Evolutionary conservation across 371 early-diverging fungal species (phyloP).

Genomic region (Gilbertella persicaria): DNA sequence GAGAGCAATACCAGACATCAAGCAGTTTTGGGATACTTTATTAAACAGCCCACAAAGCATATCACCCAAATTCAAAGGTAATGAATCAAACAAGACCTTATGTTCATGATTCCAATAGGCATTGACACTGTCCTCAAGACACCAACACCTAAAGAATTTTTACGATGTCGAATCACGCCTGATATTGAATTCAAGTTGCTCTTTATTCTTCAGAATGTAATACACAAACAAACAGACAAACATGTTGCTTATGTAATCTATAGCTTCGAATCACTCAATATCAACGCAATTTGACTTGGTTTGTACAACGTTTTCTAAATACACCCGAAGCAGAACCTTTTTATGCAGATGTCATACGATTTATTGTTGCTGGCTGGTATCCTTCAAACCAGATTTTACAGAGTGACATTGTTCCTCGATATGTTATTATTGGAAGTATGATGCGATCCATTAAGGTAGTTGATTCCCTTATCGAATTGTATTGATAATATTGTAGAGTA

Average conservation of each 20-base stretch:
- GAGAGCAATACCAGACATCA: conserved; percentile 55
- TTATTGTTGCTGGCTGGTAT: conserved; percentile 76
- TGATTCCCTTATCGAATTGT: background rate
- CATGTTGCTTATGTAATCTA: background rate
- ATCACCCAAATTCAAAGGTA: conserved; percentile 58
- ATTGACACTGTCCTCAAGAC: conserved; percentile 50
- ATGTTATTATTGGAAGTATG: conserved; percentile 69
- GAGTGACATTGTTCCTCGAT: conserved; percentile 77
- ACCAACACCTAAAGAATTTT: conserved; percentile 66
- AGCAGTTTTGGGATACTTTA: conserved; percentile 64
- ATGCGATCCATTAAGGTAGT: conserved; percentile 61
- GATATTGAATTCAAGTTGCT: conserved; percentile 76
- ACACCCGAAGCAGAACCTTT: conserved; percentile 66
- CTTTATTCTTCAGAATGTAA: conserved; percentile 69
- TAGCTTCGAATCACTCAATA: conserved; percentile 55
- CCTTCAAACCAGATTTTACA: conserved; percentile 77
- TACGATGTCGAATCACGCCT: conserved; percentile 64
- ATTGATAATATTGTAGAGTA: conserved; percentile 27
- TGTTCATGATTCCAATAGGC: conserved; percentile 18
- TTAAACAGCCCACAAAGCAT: conserved; percentile 58
- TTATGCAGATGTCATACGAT: conserved; percentile 74
- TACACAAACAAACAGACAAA: conserved; percentile 4
- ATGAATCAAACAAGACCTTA: conserved; percentile 7
- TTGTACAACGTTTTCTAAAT: conserved; percentile 61
- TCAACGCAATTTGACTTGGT: conserved; percentile 69